Conservation (phyloP, 2,329 filamentous ascomycete genomes). For the Zopfia rhizophila region DNA sequence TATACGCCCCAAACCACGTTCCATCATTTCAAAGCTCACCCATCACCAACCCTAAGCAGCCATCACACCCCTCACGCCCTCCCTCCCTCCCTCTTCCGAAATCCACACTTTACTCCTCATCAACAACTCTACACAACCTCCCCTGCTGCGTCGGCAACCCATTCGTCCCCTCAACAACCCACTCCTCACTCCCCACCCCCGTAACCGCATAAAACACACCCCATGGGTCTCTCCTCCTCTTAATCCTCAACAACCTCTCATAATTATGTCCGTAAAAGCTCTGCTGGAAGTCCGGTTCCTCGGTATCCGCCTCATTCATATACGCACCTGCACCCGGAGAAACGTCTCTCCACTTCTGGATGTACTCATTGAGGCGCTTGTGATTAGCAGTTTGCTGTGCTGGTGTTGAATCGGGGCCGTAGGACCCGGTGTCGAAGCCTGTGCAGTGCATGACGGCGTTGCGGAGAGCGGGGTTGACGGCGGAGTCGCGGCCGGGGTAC, state of each 20-base stretch:
- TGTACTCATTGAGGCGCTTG: slow-evolving; percentile 30
- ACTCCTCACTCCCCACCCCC: slow-evolving; percentile 36
- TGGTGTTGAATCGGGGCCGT: slow-evolving; percentile 26
- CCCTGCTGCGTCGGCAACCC: slow-evolving; percentile 41
- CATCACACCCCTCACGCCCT: no score
- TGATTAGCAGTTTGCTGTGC: slow-evolving; percentile 36
- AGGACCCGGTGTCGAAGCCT: slow-evolving; percentile 34
- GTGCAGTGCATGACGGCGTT: slow-evolving; percentile 39
- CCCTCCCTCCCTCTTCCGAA: no score
- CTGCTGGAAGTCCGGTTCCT: slow-evolving; percentile 39
- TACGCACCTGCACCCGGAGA: slow-evolving; percentile 37
- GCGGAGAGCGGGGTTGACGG: slow-evolving; percentile 34
- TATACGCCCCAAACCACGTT: no score
- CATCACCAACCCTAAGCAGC: no score
- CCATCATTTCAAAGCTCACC: no score
- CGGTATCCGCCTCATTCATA: slow-evolving; percentile 28
- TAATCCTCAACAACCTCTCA: slow-evolving; percentile 30
- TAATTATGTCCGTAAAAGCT: slow-evolving; percentile 42
- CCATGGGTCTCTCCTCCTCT: slow-evolving; percentile 38
- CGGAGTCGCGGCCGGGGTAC: slow-evolving; percentile 33
- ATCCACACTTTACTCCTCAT: background rate
- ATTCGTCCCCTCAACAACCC: slow-evolving; percentile 33
- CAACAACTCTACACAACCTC: slow-evolving; percentile 34
- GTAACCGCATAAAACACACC: slow-evolving; percentile 40
- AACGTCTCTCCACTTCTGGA: slow-evolving; percentile 36